These are phyloP conservation scores for Cystoderma amianthinum DNA, from an alignment of 768 basidiomycete genomes.

Conservation along the genomic window DNA sequence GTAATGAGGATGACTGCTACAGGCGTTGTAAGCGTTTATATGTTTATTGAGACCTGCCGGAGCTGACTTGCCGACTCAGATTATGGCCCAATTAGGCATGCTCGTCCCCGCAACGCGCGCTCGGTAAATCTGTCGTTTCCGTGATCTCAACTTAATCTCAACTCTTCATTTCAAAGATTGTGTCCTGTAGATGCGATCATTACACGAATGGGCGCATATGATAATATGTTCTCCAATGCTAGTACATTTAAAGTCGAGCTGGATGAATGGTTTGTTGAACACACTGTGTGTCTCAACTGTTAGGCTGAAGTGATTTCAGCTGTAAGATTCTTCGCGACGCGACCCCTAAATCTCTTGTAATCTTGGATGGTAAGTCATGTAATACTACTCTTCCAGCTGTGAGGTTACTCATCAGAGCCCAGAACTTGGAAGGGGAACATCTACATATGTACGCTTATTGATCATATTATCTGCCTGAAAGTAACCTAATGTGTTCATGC, in stretches of 20 bases:
- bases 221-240: constrained; percentile 91
- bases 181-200: constrained; percentile 89
- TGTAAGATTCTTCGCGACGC: constrained; percentile 92
- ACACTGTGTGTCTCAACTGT: background rate
- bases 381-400: background rate
- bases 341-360: constrained; percentile 90
- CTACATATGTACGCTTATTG: constrained; percentile 64
- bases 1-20: constrained; percentile 95
- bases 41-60: background rate
- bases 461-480: too few species aligned
- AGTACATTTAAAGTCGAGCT: constrained; percentile 99
- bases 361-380: constrained; percentile 86
- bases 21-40: constrained; percentile 58
- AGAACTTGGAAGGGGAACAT: constrained; percentile 96
- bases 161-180: constrained; percentile 36
- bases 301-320: constrained; percentile 28
- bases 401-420: constrained; percentile 8
- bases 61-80: constrained; percentile 25
- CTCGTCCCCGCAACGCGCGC: constrained; percentile 83
- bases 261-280: constrained; percentile 75
- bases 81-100: constrained; percentile 96
- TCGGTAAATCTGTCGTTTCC: constrained; percentile 36
- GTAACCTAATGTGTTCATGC: constrained; percentile 6
- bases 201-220: constrained; percentile 98
- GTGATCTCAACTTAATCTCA: constrained; percentile 2